Conservation (phyloP, 2,329 filamentous ascomycete species). For the Epichloe uncinata region DNA sequence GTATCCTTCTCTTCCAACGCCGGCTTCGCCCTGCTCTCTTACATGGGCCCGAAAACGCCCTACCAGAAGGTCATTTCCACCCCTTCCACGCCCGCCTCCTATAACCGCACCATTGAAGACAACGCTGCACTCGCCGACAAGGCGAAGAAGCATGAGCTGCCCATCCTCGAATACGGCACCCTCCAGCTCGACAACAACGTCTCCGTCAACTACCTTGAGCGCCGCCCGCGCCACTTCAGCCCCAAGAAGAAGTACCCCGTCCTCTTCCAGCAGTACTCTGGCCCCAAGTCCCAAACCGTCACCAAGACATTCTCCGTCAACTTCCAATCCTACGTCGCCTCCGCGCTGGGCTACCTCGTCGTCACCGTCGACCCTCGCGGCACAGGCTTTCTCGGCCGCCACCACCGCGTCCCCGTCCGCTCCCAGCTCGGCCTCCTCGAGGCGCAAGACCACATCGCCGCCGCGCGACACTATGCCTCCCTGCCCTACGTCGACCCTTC, state of each 20-base stretch:
- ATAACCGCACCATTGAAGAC: constrained; percentile 62
- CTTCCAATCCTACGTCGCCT: constrained; percentile 90
- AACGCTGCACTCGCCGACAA: constrained; percentile 58
- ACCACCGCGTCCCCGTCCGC: constrained; percentile 68
- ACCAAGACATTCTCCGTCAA: constrained; percentile 69
- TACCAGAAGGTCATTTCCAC: constrained; percentile 87
- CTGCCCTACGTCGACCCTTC: constrained; percentile 73
- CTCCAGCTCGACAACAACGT: constrained; percentile 69
- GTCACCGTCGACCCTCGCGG: constrained; percentile 90
- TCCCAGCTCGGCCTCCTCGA: constrained; percentile 78
- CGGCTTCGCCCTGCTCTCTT: constrained; percentile 72
- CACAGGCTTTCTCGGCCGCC: constrained; percentile 79
- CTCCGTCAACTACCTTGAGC: constrained; percentile 61
- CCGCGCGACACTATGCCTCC: constrained; percentile 69
- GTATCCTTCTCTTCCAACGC: constrained; percentile 74
- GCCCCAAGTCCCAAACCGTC: constrained; percentile 84
- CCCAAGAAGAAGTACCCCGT: constrained; percentile 79
- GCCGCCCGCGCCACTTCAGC: constrained; percentile 80
- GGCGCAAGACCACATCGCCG: constrained; percentile 79
- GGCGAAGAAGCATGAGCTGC: constrained; percentile 66
- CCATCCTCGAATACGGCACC: constrained; percentile 68
- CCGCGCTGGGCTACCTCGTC: constrained; percentile 85
- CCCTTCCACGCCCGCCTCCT: constrained; percentile 50
- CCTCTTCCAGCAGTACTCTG: constrained; percentile 88
- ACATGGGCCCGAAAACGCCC: constrained; percentile 73